Evolutionary conservation across 805 yeast genomes (phyloP).

Genomic region (Isabelozyma rhagii): DNA sequence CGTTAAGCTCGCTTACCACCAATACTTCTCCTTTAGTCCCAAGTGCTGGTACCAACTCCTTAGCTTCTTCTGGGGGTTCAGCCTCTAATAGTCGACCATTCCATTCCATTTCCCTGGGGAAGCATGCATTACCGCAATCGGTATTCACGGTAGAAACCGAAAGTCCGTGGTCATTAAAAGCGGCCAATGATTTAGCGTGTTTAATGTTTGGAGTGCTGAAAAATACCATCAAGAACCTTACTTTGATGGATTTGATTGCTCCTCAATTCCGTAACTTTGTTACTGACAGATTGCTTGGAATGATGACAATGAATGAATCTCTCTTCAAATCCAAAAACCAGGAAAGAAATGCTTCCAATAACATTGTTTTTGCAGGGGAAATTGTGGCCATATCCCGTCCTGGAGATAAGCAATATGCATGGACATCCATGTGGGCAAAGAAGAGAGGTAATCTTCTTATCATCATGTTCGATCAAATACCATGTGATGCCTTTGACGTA

Average conservation of each 20-base stretch:
- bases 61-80: constrained; percentile 2
- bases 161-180: constrained; percentile 76
- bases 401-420: constrained; percentile 58
- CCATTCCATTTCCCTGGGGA: constrained; percentile 66
- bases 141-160: constrained; percentile 74
- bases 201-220: constrained; percentile 79
- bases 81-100: constrained; percentile 39
- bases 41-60: neutral
- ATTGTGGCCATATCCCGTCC: constrained; percentile 75
- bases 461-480: constrained; percentile 85
- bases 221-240: constrained; percentile 55
- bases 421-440: constrained; percentile 93
- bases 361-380: constrained; percentile 75
- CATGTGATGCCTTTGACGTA: constrained; percentile 57
- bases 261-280: constrained; percentile 74
- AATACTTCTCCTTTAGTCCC: constrained; percentile 2
- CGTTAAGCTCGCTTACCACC: constrained; percentile 23
- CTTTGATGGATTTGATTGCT: constrained; percentile 73
- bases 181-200: constrained; percentile 88
- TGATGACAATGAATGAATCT: constrained; percentile 11
- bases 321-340: constrained; percentile 12
- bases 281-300: constrained; percentile 47
- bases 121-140: constrained; percentile 74
- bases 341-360: constrained; percentile 19
- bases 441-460: constrained; percentile 65